Conservation (phyloP, 2,329 filamentous ascomycete genomes). For the Thyridium curvatum region DNA sequence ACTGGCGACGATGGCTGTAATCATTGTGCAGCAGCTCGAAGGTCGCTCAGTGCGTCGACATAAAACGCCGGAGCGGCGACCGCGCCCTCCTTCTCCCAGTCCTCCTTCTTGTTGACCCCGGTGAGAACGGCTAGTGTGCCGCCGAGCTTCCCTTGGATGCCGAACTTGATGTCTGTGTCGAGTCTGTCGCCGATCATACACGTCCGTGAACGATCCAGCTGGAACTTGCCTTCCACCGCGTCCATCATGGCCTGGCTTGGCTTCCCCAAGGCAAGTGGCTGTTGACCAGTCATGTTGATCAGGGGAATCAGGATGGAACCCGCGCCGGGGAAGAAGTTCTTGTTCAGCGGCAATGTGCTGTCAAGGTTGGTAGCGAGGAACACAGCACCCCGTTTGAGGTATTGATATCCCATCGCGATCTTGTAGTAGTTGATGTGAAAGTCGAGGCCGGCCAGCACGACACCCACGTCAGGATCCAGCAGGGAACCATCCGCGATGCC, state of each 20-base stretch:
- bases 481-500: conserved; percentile 67
- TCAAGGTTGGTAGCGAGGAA: conserved; percentile 95
- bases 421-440: conserved; percentile 97
- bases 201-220: conserved; percentile 73
- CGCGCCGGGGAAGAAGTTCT: conserved; percentile 84
- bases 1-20: no score
- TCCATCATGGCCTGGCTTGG: conserved; percentile 99
- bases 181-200: conserved; percentile 96
- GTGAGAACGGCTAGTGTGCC: conserved; percentile 89
- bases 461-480: conserved; percentile 81
- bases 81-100: conserved; percentile 67
- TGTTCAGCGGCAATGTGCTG: conserved; percentile 76
- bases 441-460: conserved; percentile 85
- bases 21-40: conserved; percentile 27
- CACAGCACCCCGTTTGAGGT: conserved; percentile 71
- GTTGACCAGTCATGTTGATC: conserved; percentile 60
- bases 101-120: conserved; percentile 78
- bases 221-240: conserved; percentile 92
- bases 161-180: conserved; percentile 95
- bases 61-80: conserved; percentile 73
- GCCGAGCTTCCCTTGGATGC: conserved; percentile 81
- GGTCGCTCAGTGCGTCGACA: conserved; percentile 76
- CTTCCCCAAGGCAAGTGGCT: conserved; percentile 80
- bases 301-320: conserved; percentile 77
- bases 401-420: conserved; percentile 76